Evolutionary conservation across 1,284 basidiomycete genomes (phyloP), one percentile per base, ranked within the genome.

Genomic region (Kwoniella shivajii): DNA sequence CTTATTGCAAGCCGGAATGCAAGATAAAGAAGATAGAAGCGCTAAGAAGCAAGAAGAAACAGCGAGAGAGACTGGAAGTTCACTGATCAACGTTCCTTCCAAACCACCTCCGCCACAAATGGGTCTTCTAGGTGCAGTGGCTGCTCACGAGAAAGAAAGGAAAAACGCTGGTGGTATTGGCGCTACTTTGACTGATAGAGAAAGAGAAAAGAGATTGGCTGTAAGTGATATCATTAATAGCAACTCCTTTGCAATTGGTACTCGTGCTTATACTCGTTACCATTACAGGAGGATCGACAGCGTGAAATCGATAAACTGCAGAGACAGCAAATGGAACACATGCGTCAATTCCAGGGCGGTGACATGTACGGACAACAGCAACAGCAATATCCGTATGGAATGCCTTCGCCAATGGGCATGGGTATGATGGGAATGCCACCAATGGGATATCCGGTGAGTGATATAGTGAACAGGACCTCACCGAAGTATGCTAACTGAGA

Each of bases 41-140:
- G 95, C 96, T 9, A 95, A 94, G 77, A 84, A 88, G 50, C 92
- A 96, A 70, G 94, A 99, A 75, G 90, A 94, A 74, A 80, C 90
- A 13, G 95, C 95, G 6, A 84, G 94, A 43, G 92, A 94, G 76
- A 85, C 83, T 7, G 96, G 96, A 33, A 87, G 86, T 27, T 90
- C 90, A 10, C 83, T 99, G 54, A 88, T 99, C 78, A 94, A 94
- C 72, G 91, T 99, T 20, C 90, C 91, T 4, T 85, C 87, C 72
- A 96, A 96, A 76, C 92, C 94, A 0, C 92, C 92, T 4, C 92
- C 92, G 1, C 95, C 96, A 9, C 92, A 96, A 77, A 92, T 90
- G 33, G 96, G 96, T 36, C 84, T 99, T 34, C 84, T 99, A 44
- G 95, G 95, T 22, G 94, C 94, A 2, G 94, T 99, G 67, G 92